Evolutionary conservation across 2,329 filamentous ascomycete species (phyloP).

Genomic region (Pestalotiopsis sp.): DNA sequence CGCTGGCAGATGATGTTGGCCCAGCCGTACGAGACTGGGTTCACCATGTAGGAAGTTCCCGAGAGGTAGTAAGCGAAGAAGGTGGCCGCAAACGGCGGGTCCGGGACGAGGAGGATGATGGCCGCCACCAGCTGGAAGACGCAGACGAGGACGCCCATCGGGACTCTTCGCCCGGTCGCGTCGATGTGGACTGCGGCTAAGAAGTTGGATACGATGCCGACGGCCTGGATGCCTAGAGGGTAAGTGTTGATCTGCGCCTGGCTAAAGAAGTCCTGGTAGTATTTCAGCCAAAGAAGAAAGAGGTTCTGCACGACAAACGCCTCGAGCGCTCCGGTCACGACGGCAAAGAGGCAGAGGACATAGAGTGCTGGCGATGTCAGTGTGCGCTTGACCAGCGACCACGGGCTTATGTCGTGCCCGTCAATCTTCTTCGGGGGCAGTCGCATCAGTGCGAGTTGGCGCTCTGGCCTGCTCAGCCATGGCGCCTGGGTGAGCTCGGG

Average conservation of each 20-base stretch:
- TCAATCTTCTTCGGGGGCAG: conserved; percentile 32
- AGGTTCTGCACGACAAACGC: conserved; percentile 26
- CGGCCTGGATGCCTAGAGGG: conserved; percentile 36
- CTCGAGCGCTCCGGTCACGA: conserved; percentile 34
- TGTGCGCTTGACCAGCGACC: conserved; percentile 28
- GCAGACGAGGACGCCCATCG: conserved; percentile 34
- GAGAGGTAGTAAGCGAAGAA: conserved; percentile 38
- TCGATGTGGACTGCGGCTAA: conserved; percentile 27
- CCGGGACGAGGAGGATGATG: conserved; percentile 32
- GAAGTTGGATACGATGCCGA: conserved; percentile 37
- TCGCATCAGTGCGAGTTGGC: conserved; percentile 30
- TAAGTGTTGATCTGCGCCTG: conserved; percentile 34
- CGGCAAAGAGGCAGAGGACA: conserved; percentile 38
- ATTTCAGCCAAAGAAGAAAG: conserved; percentile 27
- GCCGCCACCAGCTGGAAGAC: conserved; percentile 32
- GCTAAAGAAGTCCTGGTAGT: conserved; percentile 18
- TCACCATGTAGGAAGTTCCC: conserved; percentile 39
- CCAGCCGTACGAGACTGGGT: conserved; percentile 38
- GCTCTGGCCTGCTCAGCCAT: conserved; percentile 34
- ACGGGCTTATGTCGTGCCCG: conserved; percentile 33
- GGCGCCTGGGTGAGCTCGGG: conserved; percentile 40
- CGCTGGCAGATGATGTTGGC: conserved; percentile 36
- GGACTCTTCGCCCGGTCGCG: conserved; percentile 17
- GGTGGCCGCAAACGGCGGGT: conserved; percentile 29
- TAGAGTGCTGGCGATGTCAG: conserved; percentile 31